Evolutionary conservation across 352 stramenopile species (phyloP), one percentile per base, ranked within the genome.

Genomic region (Lagenidium giganteum): DNA sequence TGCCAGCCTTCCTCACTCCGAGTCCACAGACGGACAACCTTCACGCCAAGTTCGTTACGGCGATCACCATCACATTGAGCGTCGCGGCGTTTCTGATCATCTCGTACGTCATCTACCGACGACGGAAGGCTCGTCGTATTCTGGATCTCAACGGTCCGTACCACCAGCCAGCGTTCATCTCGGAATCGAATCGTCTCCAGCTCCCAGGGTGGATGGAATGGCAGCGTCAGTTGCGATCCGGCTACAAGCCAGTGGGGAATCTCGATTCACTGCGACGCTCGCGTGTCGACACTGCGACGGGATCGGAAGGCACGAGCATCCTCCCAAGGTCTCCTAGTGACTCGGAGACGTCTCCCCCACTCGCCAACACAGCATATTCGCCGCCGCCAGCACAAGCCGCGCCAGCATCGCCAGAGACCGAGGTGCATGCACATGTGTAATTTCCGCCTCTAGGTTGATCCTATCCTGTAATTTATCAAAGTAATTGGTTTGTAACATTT

Each of bases 191-290:
- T 34, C 51, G 51, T 16, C 43, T 59, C 4, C 16, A 59, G 31
- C 32, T 59, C 21, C 51, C 51, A 18, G 51, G 51, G 8, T 59
- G 51, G 51, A 53, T 59, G 42, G 51, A 38, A 12, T 59, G 51
- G 51, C 51, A 59, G 43, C 35, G 30, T 37, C 26, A 59, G 17
- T 20, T 59, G 20, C 51, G 42, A 11, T 29, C 31, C 8, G 8
- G 22, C 20, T 28, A 57, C 12, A 20, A 29, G 9, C 28, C 42
- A 16, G 42, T 36, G 24, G 42, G 51, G 27, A 47, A 47, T 28
- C 29, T 57, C 16, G 28, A 57, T 36, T 42, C 39, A 28, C 34
- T 57, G 22, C 40, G 33, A 7, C 49, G 40, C 8, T 57, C 49
- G 16, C 22, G 20, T 8, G 18, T 24, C 14, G 35, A 41, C 22